Evolutionary conservation across 768 basidiomycete genomes (phyloP), one percentile per base, ranked within the genome.

Genomic region (Lyophyllum decastes): DNA sequence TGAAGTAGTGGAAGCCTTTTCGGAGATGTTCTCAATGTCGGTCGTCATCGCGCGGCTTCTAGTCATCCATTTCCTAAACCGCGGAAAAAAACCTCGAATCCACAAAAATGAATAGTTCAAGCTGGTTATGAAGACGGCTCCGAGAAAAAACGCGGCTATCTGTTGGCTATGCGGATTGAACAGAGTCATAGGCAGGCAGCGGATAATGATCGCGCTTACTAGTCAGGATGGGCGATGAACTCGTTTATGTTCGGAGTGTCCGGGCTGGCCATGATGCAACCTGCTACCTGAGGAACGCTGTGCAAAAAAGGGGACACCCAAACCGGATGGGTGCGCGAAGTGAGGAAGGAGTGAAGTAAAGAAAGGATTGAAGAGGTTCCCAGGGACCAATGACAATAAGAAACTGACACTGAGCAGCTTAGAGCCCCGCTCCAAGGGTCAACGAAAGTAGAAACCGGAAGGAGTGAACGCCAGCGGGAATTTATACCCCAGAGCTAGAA

Each of bases 111-210:
- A 63, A 48, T 60, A 55, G 19, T 63, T 59, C 10, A 63, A 47
- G 35, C 62, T 60, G 45, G 62, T 60, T 19, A 63, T 60, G 26
- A 63, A 63, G 16, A 63, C 58, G 4, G 55, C 45, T 8, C 62
- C 62, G n/a, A 63, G 62, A 17, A 63, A 60, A 40, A 63, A 63
- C 9, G 58, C 38, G n/a, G 62, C 52, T 22, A 57, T 55, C 24
- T 60, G 58, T 51, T 55, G 59, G 25, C 62, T 63, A 48, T n/a
- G 43, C 27, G 17, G 34, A 24, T 49, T 6, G 34, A 30, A 21
- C 22, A 40, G 16, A 2, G 17, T 9, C 34, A 19, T 25, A n/a
- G n/a, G 25, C n/a, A 33, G 33, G 12, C 17, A 22, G 16, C 25
- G 11, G 4, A 19, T 5, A 1, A 7, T 27, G 21, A n/a, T 8